A percentile compares a stretch with the other conserved stretches of the same genome.
Evolutionary conservation across 139 green algal species (phyloP).

Genomic region (Pleodorina starrii): DNA sequence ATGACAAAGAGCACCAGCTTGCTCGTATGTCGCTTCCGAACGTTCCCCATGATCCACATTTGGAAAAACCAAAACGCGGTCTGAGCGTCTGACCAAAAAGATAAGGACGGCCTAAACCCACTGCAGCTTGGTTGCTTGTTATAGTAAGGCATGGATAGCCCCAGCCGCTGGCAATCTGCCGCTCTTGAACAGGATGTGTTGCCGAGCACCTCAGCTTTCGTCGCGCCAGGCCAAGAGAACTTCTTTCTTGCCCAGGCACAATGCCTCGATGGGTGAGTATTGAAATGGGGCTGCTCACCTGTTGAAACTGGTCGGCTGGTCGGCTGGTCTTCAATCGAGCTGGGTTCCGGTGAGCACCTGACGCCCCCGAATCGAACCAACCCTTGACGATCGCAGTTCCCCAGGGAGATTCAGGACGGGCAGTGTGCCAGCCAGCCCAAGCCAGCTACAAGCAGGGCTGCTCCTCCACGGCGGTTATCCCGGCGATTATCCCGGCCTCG

Average conservation of each 20-base stretch:
- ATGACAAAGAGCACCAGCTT: no score
- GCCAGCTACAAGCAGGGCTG: neutral
- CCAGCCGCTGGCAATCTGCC: neutral
- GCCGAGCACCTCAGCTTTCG: neutral
- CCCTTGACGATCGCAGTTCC: neutral
- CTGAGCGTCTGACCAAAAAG: no score
- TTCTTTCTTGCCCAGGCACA: neutral
- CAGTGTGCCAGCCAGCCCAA: neutral
- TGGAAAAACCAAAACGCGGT: no score
- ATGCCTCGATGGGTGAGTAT: neutral
- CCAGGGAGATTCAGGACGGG: neutral
- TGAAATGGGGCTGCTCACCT: no score
- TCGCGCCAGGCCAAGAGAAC: conserved; percentile 13
- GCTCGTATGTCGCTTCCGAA: no score
- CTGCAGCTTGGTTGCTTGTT: neutral
- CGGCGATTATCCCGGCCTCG: neutral
- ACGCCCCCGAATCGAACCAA: no score
- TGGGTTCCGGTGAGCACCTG: no score
- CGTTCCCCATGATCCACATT: no score
- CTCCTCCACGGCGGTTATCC: neutral
- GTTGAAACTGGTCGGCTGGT: no score
- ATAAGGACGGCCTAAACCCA: no score
- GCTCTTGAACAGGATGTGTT: neutral
- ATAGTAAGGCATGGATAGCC: neutral
- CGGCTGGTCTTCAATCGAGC: no score